Percentiles rank a stretch among this genome's conserved stretches.
phyloP scores from a whole-genome alignment of 192 early-diverging fungal genomes.

The Entophlyctis helioformis region DNA sequence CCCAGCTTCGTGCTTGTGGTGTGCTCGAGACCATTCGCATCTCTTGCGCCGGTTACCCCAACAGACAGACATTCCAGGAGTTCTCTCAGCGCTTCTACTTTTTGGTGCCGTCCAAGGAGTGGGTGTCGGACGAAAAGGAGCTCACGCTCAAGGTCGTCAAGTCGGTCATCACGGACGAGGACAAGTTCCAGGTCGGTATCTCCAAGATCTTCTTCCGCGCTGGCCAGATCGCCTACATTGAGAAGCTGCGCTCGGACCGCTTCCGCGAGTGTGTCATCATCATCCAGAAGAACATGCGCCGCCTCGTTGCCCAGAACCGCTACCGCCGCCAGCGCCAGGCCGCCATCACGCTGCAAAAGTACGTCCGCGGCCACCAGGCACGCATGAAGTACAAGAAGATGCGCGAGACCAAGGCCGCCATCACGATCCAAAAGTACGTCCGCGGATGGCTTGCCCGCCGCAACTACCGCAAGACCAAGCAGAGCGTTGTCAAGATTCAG shows the following conservation, averaged over 20 bases:
- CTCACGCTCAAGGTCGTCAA: slow-evolving; percentile 39
- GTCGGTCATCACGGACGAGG: slow-evolving; percentile 58
- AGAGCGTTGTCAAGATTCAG: slow-evolving; percentile 29
- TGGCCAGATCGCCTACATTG: slow-evolving; percentile 69
- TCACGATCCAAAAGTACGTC: slow-evolving; percentile 61
- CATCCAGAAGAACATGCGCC: slow-evolving; percentile 80
- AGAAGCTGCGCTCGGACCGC: slow-evolving; percentile 79
- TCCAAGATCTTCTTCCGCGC: slow-evolving; percentile 99
- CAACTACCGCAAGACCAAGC: slow-evolving; percentile 16
- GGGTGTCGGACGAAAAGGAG: slow-evolving; percentile 38
- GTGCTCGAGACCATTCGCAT: slow-evolving; percentile 98
- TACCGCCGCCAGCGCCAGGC: slow-evolving; percentile 29
- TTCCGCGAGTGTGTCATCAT: slow-evolving; percentile 68
- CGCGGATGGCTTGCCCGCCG: slow-evolving; percentile 48
- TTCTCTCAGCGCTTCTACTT: slow-evolving; percentile 77
- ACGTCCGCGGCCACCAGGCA: slow-evolving; percentile 47
- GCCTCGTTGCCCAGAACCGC: slow-evolving; percentile 36
- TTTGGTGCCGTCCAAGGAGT: slow-evolving; percentile 32
- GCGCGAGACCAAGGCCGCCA: slow-evolving; percentile 57
- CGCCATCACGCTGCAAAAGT: slow-evolving; percentile 50
- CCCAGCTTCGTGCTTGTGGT: slow-evolving; percentile 95
- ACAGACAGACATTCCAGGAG: slow-evolving; percentile 73
- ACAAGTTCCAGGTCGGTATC: slow-evolving; percentile 86
- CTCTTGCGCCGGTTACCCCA: slow-evolving; percentile 94
- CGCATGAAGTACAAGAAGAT: slow-evolving; percentile 42